Percentiles rank a stretch among this genome's conserved stretches.
Evolutionary conservation across 148 eudicot genomes (phyloP).

Genomic region (Chenopodium album): DNA sequence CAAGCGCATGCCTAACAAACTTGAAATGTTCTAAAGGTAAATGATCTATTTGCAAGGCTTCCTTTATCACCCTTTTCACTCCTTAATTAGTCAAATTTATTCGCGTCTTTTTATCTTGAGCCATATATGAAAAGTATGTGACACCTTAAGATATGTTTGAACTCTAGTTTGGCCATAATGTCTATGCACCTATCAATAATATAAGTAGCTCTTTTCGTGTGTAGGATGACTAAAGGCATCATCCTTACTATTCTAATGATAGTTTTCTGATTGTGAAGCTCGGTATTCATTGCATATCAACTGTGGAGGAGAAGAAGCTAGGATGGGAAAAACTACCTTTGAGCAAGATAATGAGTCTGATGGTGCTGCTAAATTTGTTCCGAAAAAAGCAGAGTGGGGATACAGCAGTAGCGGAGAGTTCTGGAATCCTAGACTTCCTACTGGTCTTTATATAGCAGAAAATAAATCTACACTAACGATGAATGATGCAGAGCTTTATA

Average conservation of each 20-base stretch:
- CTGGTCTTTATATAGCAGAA: constrained; percentile 16
- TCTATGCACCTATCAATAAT: too few species aligned
- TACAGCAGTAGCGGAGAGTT: constrained; percentile 52
- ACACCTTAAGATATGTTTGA: too few species aligned
- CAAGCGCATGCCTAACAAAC: constrained; percentile 28
- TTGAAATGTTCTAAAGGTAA: constrained; percentile 32
- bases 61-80: too few species aligned
- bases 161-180: too few species aligned
- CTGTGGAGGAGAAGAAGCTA: constrained; percentile 44
- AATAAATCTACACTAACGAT: constrained; percentile 28
- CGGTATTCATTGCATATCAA: constrained; percentile 48
- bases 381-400: constrained; percentile 40
- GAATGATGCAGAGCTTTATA: constrained; percentile 36
- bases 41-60: not conserved
- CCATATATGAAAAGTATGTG: not conserved
- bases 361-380: constrained; percentile 38
- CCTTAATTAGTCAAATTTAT: too few species aligned
- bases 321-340: constrained; percentile 33
- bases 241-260: not conserved
- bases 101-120: not conserved
- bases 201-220: too few species aligned
- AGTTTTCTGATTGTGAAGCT: constrained; percentile 26
- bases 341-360: constrained; percentile 37
- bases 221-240: too few species aligned
- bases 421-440: constrained; percentile 5